Conservation (phyloP, 129 eudicot genomes). For the Flaveria linearis region DNA sequence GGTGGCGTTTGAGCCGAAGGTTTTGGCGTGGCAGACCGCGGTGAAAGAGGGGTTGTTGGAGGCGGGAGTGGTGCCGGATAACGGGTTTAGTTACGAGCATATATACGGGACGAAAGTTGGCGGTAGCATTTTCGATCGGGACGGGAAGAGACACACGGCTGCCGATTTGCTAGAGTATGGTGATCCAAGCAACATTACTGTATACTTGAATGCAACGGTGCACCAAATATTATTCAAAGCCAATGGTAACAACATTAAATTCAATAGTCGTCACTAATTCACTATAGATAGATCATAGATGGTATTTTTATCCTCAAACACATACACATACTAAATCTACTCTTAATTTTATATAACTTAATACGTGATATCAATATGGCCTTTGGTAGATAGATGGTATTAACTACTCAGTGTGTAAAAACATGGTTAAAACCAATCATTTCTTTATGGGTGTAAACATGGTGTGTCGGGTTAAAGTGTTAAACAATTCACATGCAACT, state of each 20-base stretch:
- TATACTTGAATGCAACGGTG: conserved; percentile 66
- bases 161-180: conserved; percentile 87
- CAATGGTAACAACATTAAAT: conserved; percentile 40
- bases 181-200: conserved; percentile 46
- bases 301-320: too few relatives aligned
- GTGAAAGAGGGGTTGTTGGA: conserved; percentile 78
- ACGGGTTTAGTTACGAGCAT: conserved; percentile 67
- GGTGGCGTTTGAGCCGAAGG: conserved; percentile 64
- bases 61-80: conserved; percentile 59
- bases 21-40: conserved; percentile 75
- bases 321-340: too few relatives aligned
- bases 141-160: conserved; percentile 74
- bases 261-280: conserved; percentile 3
- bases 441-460: not conserved
- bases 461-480: not conserved
- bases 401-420: not conserved
- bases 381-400: not conserved
- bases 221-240: conserved; percentile 50
- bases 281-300: not conserved
- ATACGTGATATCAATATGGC: too few relatives aligned
- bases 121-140: conserved; percentile 66
- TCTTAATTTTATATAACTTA: too few relatives aligned
- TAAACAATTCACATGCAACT: not conserved
- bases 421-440: not conserved
- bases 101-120: conserved; percentile 74